Evolutionary conservation across 768 basidiomycete species (phyloP).

Genomic region (Russula virescens): DNA sequence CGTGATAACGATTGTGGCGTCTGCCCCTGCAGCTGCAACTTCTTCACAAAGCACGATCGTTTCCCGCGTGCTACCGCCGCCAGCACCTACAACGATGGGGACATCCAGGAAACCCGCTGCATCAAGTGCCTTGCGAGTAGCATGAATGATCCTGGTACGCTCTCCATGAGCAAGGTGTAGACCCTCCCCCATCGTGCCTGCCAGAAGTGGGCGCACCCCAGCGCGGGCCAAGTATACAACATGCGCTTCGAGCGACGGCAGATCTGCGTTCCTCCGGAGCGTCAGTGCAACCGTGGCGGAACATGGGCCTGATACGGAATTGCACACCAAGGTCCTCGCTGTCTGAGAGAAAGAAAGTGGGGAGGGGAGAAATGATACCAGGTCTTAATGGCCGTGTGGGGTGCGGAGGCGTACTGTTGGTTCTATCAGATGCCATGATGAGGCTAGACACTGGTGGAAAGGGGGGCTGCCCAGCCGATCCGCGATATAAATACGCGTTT

Average conservation of each 20-base stretch:
- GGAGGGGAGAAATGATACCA: conserved; percentile 83
- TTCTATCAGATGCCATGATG: conserved; percentile 39
- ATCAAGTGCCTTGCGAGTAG: conserved; percentile 69
- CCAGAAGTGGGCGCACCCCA: conserved; percentile 65
- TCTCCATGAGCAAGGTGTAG: conserved; percentile 66
- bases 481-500: no score
- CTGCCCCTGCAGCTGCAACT: conserved; percentile 81
- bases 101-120: conserved; percentile 48
- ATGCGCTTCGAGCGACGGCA: conserved; percentile 63
- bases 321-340: conserved; percentile 78
- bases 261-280: conserved; percentile 38
- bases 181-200: conserved; percentile 85
- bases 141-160: conserved; percentile 55
- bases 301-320: neutral
- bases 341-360: conserved; percentile 71
- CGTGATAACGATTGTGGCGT: conserved; percentile 78
- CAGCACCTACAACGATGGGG: conserved; percentile 79
- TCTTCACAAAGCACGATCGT: conserved; percentile 69
- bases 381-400: conserved; percentile 54
- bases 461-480: no score
- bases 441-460: neutral
- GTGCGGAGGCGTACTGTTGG: conserved; percentile 23
- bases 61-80: conserved; percentile 77
- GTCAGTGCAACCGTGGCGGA: neutral
- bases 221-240: conserved; percentile 56